These are phyloP conservation scores for Gastroboletus turbinatus DNA, from an alignment of 1,284 basidiomycete species.

Conservation along the genomic window DNA sequence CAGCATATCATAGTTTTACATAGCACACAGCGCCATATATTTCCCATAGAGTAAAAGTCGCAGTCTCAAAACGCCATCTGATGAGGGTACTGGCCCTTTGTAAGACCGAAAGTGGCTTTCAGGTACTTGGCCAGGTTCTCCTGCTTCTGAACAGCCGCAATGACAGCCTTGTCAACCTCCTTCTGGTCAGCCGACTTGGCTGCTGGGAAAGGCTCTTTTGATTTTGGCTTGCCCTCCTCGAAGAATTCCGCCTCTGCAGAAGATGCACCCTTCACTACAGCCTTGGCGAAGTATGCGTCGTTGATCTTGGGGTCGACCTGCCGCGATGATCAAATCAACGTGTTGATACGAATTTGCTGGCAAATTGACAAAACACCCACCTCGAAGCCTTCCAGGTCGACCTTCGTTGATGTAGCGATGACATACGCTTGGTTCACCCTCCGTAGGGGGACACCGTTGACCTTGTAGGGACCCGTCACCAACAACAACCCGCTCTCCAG, in stretches of 20 bases:
- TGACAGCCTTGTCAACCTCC: slow-evolving; percentile 81
- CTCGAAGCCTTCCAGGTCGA: slow-evolving; percentile 80
- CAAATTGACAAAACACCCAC: slow-evolving; percentile 39
- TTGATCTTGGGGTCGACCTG: slow-evolving; percentile 88
- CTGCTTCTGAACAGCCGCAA: slow-evolving; percentile 90
- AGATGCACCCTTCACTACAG: slow-evolving; percentile 61
- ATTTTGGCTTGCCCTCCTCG: slow-evolving; percentile 89
- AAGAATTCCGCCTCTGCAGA: slow-evolving; percentile 97
- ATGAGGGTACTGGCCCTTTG: slow-evolving; percentile 93
- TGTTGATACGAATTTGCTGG: slow-evolving; percentile 9
- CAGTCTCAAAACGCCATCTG: slow-evolving; percentile 74
- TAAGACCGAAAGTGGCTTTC: slow-evolving; percentile 90
- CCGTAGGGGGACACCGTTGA: slow-evolving; percentile 98
- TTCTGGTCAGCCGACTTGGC: slow-evolving; percentile 94
- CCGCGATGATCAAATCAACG: slow-evolving; percentile 3
- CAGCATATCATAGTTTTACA: slow-evolving; percentile 26
- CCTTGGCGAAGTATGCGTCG: slow-evolving; percentile 94
- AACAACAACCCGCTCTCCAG: slow-evolving; percentile 90
- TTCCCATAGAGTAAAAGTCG: slow-evolving; percentile 15
- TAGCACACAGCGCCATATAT: slow-evolving; percentile 19
- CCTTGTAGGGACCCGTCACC: slow-evolving; percentile 97
- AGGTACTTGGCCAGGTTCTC: slow-evolving; percentile 94
- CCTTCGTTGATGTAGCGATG: slow-evolving; percentile 96
- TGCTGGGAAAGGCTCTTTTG: slow-evolving; percentile 89
- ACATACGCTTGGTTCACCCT: slow-evolving; percentile 99